Percentiles rank a stretch among this genome's conserved stretches.
These are phyloP conservation scores for Aspergillus sp. DNA, from an alignment of 2,329 filamentous ascomycete species.

Conservation along the genomic window DNA sequence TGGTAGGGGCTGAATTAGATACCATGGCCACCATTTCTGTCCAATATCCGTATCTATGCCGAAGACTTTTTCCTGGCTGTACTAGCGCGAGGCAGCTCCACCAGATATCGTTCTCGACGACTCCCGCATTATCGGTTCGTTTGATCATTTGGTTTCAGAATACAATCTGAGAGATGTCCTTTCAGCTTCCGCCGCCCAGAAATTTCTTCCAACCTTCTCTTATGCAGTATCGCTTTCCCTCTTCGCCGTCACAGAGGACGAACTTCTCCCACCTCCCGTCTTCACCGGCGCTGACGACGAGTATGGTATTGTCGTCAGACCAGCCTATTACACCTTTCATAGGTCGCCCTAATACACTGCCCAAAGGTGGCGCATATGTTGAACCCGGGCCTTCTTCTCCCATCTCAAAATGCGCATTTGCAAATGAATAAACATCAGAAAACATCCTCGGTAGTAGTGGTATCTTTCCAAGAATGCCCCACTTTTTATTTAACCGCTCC, in stretches of 20 bases:
- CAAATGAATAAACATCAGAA: slow-evolving; percentile 84
- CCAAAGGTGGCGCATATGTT: slow-evolving; percentile 50
- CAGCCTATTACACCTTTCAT: slow-evolving; percentile 85
- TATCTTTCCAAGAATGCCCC: slow-evolving; percentile 80
- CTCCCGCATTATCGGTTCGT: neutral
- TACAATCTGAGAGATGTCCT: neutral
- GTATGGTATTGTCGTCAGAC: slow-evolving; percentile 69
- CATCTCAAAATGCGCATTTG: slow-evolving; percentile 77
- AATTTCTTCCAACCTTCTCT: slow-evolving; percentile 84
- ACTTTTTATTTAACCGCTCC: slow-evolving; percentile 67
- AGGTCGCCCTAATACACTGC: slow-evolving; percentile 58
- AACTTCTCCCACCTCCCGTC: slow-evolving; percentile 91
- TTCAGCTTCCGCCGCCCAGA: slow-evolving; percentile 48
- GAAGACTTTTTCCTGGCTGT: neutral
- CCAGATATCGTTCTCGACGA: neutral
- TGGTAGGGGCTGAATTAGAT: neutral
- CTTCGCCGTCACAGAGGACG: slow-evolving; percentile 64
- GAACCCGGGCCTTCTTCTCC: slow-evolving; percentile 65
- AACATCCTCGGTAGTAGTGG: slow-evolving; percentile 84
- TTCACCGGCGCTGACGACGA: slow-evolving; percentile 75
- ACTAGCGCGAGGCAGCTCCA: neutral
- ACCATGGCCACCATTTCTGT: neutral
- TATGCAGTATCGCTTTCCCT: slow-evolving; percentile 65
- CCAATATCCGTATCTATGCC: neutral
- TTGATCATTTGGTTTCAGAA: neutral